Conservation (phyloP, 2,329 filamentous ascomycete species). For the Sarocladiaceae sp. region DNA sequence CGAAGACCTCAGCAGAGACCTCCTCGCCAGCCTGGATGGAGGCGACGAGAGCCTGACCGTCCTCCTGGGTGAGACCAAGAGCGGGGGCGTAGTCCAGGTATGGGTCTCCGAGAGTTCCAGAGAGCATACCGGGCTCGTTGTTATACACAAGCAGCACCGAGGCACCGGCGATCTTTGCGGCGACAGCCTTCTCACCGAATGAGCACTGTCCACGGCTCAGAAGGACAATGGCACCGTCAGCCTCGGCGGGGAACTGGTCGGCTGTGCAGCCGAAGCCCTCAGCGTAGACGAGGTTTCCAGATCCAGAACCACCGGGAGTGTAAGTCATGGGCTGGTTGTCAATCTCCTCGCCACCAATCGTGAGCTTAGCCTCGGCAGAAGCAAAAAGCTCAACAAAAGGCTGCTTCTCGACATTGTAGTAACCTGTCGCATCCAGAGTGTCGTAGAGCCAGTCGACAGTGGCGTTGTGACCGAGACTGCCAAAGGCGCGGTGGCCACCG, state of each 20-base stretch:
- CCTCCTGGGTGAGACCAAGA: slow-evolving; percentile 46
- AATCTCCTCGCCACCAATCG: slow-evolving; percentile 23
- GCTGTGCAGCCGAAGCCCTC: slow-evolving; percentile 49
- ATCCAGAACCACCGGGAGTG: slow-evolving; percentile 42
- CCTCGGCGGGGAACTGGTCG: slow-evolving; percentile 47
- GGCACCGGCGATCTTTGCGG: slow-evolving; percentile 55
- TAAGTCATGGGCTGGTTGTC: slow-evolving; percentile 37
- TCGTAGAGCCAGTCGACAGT: slow-evolving; percentile 42
- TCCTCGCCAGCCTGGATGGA: slow-evolving; percentile 25
- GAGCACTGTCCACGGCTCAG: slow-evolving; percentile 55
- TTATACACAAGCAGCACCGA: slow-evolving; percentile 58
- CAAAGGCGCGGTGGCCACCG: slow-evolving; percentile 38
- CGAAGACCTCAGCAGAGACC: slow-evolving; percentile 28
- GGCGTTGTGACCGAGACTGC: slow-evolving; percentile 39
- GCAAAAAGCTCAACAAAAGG: slow-evolving; percentile 36
- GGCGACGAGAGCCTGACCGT: slow-evolving; percentile 31
- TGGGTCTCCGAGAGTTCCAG: slow-evolving; percentile 52
- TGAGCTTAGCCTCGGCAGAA: slow-evolving; percentile 25
- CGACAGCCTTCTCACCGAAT: slow-evolving; percentile 53
- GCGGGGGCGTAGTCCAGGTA: slow-evolving; percentile 44
- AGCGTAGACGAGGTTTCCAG: slow-evolving; percentile 39
- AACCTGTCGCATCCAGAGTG: slow-evolving; percentile 30
- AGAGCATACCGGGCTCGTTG: slow-evolving; percentile 45
- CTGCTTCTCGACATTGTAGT: slow-evolving; percentile 41
- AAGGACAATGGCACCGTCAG: slow-evolving; percentile 54